These are phyloP conservation scores for Sugiyamaella novakii DNA, from an alignment of 1,139 yeast genomes.

Conservation along the genomic window DNA sequence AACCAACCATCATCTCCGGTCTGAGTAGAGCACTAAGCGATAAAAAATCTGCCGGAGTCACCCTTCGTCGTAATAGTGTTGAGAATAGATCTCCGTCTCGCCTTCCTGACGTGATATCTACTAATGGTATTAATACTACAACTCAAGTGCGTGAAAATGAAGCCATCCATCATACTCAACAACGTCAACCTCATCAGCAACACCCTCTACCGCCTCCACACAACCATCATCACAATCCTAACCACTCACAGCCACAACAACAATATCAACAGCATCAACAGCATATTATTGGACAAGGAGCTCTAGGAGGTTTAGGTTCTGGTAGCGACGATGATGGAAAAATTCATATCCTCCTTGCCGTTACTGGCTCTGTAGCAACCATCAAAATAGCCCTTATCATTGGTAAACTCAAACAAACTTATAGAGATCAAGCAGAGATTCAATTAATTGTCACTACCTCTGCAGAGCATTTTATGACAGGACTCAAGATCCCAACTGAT, in stretches of 20 bases:
- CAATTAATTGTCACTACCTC: slow-evolving; percentile 83
- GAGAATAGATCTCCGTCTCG: not conserved
- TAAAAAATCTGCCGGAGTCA: not conserved
- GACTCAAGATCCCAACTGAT: slow-evolving; percentile 74
- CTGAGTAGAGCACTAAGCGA: slow-evolving; percentile 9
- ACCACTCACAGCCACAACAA: not conserved
- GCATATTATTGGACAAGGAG: slow-evolving; percentile 8
- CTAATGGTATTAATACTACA: not conserved
- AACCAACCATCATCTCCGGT: slow-evolving; percentile 4
- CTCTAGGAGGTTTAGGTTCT: slow-evolving; percentile 5
- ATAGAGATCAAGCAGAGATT: slow-evolving; percentile 55
- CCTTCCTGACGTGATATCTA: not conserved
- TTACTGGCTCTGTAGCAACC: slow-evolving; percentile 96
- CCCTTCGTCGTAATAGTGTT: slow-evolving; percentile 2
- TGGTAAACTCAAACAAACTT: slow-evolving; percentile 31
- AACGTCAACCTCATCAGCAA: slow-evolving; percentile 8
- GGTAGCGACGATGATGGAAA: slow-evolving; percentile 46
- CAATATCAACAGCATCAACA: slow-evolving; percentile 16
- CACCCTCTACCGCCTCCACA: slow-evolving; percentile 11
- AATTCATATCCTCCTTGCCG: slow-evolving; percentile 83
- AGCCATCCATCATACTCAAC: not conserved
- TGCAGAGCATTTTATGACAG: slow-evolving; percentile 79
- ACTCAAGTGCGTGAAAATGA: not conserved
- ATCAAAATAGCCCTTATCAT: slow-evolving; percentile 59
- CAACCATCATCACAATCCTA: not conserved